phyloP scores from a whole-genome alignment of 2,329 filamentous ascomycete genomes.

The Hypomyces perniciosus region DNA sequence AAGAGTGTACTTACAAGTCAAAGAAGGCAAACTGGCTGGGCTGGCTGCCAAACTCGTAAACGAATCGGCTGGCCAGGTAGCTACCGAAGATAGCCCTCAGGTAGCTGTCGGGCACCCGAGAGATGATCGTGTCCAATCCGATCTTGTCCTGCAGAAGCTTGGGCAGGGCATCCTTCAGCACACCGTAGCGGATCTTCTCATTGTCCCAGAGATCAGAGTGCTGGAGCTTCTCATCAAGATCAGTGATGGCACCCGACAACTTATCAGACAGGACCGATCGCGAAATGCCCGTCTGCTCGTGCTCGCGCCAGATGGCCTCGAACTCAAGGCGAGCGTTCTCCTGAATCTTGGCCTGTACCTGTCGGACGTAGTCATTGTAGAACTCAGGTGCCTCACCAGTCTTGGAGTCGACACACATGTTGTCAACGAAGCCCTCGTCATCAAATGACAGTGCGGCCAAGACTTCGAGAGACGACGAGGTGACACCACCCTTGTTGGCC shows the following conservation, averaged over 20 bases:
- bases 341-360: constrained; percentile 85
- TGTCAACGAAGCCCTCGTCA: constrained; percentile 75
- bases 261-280: constrained; percentile 88
- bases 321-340: constrained; percentile 92
- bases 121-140: constrained; percentile 79
- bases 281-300: constrained; percentile 71
- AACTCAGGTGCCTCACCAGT: constrained; percentile 74
- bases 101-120: constrained; percentile 85
- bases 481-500: constrained; percentile 97
- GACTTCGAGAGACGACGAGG: constrained; percentile 92
- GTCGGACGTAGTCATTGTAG: constrained; percentile 87
- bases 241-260: constrained; percentile 88
- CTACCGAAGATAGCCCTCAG: constrained; percentile 93
- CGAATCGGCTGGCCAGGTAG: constrained; percentile 89
- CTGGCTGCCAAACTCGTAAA: constrained; percentile 89
- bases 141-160: constrained; percentile 81
- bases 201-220: constrained; percentile 89
- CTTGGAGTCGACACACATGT: constrained; percentile 79
- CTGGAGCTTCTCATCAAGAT: constrained; percentile 92
- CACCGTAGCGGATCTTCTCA: constrained; percentile 65
- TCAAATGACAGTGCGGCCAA: constrained; percentile 92
- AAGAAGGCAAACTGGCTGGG: constrained; percentile 98
- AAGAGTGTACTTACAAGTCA: constrained; percentile 70
- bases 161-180: constrained; percentile 81
- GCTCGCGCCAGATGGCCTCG: constrained; percentile 95